phyloP scores from a whole-genome alignment of 441 rosid species.

The Hura crepitans region DNA sequence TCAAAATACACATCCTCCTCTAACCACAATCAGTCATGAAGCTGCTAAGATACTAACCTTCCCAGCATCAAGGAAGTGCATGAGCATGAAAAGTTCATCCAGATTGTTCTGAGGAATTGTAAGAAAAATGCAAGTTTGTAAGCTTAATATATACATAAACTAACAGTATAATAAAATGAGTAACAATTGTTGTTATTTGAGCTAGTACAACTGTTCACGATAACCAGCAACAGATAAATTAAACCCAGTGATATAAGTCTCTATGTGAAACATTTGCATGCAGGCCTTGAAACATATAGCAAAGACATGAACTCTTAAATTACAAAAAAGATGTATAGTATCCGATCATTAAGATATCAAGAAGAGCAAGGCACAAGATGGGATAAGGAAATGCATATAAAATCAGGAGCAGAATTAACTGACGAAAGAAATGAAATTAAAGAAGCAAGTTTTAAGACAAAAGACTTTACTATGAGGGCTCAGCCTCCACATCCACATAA shows the following conservation, averaged over 20 bases:
- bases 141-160: conserved; percentile 4
- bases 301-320: background rate
- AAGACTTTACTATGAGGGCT: background rate
- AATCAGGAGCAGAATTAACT: conserved; percentile 3
- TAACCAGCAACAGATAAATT: background rate
- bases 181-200: background rate
- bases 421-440: background rate
- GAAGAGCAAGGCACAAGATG: background rate
- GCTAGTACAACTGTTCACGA: background rate
- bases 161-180: conserved; percentile 9
- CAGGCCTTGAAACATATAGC: background rate
- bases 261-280: background rate
- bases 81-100: conserved; percentile 99
- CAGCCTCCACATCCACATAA: background rate
- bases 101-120: conserved; percentile 79
- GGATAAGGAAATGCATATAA: background rate
- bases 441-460: background rate
- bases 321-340: background rate
- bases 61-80: conserved; percentile 99
- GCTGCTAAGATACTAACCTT: conserved; percentile 53
- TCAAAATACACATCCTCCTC: conserved; percentile 18
- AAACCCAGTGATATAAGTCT: background rate
- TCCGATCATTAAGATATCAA: background rate
- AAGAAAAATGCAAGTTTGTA: conserved; percentile 28
- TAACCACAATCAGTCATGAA: conserved; percentile 17